phyloP scores from a whole-genome alignment of 2,329 filamentous ascomycete species.

The Rachicladosporium sp. region DNA sequence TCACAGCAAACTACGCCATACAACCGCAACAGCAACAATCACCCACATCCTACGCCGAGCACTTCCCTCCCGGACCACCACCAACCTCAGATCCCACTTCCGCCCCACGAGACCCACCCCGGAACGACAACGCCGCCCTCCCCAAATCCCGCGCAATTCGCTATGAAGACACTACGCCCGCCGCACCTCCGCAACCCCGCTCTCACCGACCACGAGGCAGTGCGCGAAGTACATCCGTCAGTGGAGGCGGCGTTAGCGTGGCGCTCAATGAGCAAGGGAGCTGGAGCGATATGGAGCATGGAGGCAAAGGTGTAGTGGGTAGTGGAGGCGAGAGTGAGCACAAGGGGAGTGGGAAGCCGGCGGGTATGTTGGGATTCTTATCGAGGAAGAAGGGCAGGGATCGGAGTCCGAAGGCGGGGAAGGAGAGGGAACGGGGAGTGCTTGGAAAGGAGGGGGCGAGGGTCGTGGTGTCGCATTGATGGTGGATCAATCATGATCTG shows the following conservation, averaged over 20 bases:
- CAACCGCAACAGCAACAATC: no score
- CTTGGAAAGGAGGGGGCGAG: slow-evolving; percentile 89
- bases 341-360: slow-evolving; percentile 37
- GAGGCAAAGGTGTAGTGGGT: slow-evolving; percentile 59
- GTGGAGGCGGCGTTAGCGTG: slow-evolving; percentile 72
- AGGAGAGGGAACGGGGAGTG: slow-evolving; percentile 65
- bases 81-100: slow-evolving; percentile 8
- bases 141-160: slow-evolving; percentile 15
- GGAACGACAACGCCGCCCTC: background rate
- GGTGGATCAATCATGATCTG: no score
- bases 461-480: slow-evolving; percentile 27
- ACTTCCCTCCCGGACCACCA: slow-evolving; percentile 8
- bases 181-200: slow-evolving; percentile 16
- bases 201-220: slow-evolving; percentile 40
- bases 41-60: slow-evolving; percentile 4
- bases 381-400: slow-evolving; percentile 80
- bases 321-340: slow-evolving; percentile 8
- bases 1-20: slow-evolving; percentile 7
- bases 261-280: slow-evolving; percentile 82
- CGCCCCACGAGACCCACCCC: slow-evolving; percentile 10
- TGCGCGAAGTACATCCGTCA: slow-evolving; percentile 59
- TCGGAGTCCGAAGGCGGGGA: slow-evolving; percentile 75
- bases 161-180: slow-evolving; percentile 15
- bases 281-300: slow-evolving; percentile 82
- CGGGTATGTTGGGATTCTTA: slow-evolving; percentile 82